Conservation (phyloP, 257 asterid genomes). For the Salvia hispanica region DNA sequence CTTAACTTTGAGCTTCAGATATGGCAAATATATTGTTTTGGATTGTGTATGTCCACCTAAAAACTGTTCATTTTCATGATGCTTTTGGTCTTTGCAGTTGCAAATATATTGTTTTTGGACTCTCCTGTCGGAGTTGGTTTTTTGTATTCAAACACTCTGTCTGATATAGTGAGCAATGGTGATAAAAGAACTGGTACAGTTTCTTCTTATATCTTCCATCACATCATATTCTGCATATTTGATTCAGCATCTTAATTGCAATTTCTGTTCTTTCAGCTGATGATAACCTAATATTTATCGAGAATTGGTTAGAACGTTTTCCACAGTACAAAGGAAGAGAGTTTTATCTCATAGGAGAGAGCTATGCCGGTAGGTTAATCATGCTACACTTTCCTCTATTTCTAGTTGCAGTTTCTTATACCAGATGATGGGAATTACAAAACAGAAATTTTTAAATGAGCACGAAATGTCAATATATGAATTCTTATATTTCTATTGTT, state of each 20-base stretch:
- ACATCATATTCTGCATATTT: conserved; percentile 6
- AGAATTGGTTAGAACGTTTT: conserved; percentile 84
- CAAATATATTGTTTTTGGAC: conserved; percentile 83
- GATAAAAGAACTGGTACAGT: conserved; percentile 82
- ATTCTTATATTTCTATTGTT: conserved; percentile 3
- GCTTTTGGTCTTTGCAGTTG: conserved; percentile 54
- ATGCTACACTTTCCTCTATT: conserved; percentile 8
- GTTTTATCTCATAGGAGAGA: conserved; percentile 83
- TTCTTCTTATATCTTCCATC: conserved; percentile 12
- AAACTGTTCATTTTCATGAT: conserved; percentile 3
- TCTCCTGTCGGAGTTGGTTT: conserved; percentile 97
- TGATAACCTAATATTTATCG: conserved; percentile 68
- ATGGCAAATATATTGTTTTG: not conserved
- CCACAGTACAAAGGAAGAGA: conserved; percentile 87
- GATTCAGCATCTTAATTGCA: conserved; percentile 28
- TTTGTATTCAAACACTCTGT: conserved; percentile 84
- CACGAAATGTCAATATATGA: too few species aligned
- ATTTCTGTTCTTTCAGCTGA: conserved; percentile 60
- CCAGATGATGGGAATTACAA: too few species aligned
- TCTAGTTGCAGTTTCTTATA: too few species aligned
- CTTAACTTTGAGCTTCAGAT: conserved; percentile 14
- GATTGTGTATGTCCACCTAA: not conserved
- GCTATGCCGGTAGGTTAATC: conserved; percentile 78
- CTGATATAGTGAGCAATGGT: conserved; percentile 74
- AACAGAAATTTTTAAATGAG: too few species aligned